Base-by-base conservation (phyloP, 73 alveolate genomes). In the Symbiodinium natans region DNA sequence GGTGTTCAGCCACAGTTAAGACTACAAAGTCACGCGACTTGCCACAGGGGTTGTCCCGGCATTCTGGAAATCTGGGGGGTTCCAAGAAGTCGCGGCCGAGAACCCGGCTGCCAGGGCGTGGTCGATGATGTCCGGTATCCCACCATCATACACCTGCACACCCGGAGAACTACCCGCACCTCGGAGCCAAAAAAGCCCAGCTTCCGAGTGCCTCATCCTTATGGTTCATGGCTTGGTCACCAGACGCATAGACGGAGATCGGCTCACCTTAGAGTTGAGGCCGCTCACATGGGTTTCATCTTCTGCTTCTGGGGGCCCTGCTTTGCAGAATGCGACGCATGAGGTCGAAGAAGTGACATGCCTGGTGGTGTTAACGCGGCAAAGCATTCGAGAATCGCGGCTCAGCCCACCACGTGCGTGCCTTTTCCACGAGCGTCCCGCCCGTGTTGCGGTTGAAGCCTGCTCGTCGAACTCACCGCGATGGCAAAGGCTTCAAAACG, bases 211-310 rank as follows among this genome's bases (percentile, higher is more conserved):
- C 84, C 84, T 74, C 84, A 29, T 74, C 84, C 42, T 74, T 74
- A 43, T 74, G 84, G 84, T 74, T 74, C 84, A 74, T 74, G 84
- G 84, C 84, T 34, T 74, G 84, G 42, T 74, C 84, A 2, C 84
- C 84, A 11, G 84, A 74, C 25, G 84, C 84, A 34, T 74, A 74
- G 31, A 74, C 42, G 6, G 84, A 74, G 43, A 74, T 29, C 11
- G 84, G 84, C 41, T 74, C 84, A 31, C 84, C 84, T 74, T 27
- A 74, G 59, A 46, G 13, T 46, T 46, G 59, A 46, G 13, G 59
- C 59, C 59, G 59, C 21, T 46, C 59, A 46, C n/a, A n/a, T n/a
- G n/a, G n/a, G n/a, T n/a, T n/a, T n/a, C n/a, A n/a, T n/a, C n/a
- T n/a, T n/a, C n/a, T n/a, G n/a, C 33, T 25, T 8, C 77, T 59